These are phyloP conservation scores for Yamadazyma akitaensis DNA, from an alignment of 805 yeast species.

Conservation along the genomic window DNA sequence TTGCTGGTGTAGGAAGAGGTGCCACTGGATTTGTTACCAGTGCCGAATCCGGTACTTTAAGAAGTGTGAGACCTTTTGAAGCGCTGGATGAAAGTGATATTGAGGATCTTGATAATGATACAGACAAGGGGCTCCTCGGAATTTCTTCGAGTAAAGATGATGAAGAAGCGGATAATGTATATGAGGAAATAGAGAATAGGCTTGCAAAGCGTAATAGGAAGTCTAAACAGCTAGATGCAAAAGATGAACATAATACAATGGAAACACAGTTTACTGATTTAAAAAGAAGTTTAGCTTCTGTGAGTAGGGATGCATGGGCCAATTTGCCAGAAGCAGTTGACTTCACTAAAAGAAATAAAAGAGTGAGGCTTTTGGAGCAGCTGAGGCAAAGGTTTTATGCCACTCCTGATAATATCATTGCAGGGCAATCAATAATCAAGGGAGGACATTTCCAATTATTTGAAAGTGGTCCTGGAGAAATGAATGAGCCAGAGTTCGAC, in stretches of 20 bases:
- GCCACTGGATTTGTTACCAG: slow-evolving; percentile 90
- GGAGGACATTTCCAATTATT: slow-evolving; percentile 47
- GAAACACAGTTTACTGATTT: slow-evolving; percentile 58
- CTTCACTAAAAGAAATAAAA: slow-evolving; percentile 72
- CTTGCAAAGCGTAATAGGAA: slow-evolving; percentile 30
- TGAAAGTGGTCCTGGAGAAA: slow-evolving; percentile 23
- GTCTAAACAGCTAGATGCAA: slow-evolving; percentile 3
- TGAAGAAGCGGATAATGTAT: slow-evolving; percentile 73
- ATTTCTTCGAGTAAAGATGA: slow-evolving; percentile 41
- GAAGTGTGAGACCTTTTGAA: slow-evolving; percentile 28
- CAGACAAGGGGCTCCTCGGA: slow-evolving; percentile 31
- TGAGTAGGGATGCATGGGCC: slow-evolving; percentile 75
- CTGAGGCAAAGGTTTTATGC: slow-evolving; percentile 71
- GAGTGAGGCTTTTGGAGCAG: slow-evolving; percentile 61
- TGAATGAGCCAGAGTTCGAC: slow-evolving; percentile 13
- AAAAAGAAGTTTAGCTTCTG: slow-evolving; percentile 55
- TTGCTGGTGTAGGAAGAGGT: slow-evolving; percentile 93
- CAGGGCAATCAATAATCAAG: slow-evolving; percentile 18
- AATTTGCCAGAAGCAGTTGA: slow-evolving; percentile 86
- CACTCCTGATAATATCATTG: slow-evolving; percentile 69
- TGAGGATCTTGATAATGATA: slow-evolving; percentile 29
- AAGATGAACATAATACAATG: slow-evolving; percentile 14
- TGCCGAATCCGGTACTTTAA: slow-evolving; percentile 58
- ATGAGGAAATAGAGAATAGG: slow-evolving; percentile 62
- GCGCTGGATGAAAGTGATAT: slow-evolving; percentile 18